phyloP scores from a whole-genome alignment of 768 basidiomycete genomes.

The Amylocystis lapponica region DNA sequence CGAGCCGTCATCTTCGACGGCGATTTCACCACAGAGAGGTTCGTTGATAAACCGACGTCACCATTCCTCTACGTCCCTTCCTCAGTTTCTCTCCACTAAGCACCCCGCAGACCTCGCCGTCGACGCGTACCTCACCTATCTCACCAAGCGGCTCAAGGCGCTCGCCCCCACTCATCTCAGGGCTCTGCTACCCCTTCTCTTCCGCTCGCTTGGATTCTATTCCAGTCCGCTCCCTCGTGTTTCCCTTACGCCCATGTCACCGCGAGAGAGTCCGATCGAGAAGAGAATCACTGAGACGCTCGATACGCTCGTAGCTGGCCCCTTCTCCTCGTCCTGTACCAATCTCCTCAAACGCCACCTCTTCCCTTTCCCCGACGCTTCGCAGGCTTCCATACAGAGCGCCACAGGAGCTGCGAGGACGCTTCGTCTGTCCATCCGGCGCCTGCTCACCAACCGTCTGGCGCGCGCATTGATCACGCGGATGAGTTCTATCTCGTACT shows the following conservation, averaged over 20 bases:
- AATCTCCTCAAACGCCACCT: slow-evolving; percentile 54
- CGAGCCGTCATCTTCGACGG: slow-evolving; percentile 19
- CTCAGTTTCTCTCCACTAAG: slow-evolving; percentile 31
- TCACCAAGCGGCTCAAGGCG: slow-evolving; percentile 54
- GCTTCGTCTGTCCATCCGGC: slow-evolving; percentile 57
- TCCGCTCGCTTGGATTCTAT: slow-evolving; percentile 61
- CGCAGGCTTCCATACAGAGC: slow-evolving; percentile 16
- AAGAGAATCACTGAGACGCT: slow-evolving; percentile 53
- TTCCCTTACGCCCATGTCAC: slow-evolving; percentile 39
- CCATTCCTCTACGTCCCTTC: slow-evolving; percentile 54
- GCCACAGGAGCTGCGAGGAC: slow-evolving; percentile 38
- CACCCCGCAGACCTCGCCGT: slow-evolving; percentile 58
- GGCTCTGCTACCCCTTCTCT: slow-evolving; percentile 64
- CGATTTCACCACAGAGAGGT: slow-evolving; percentile 23
- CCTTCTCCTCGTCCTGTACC: slow-evolving; percentile 62
- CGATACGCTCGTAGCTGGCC: slow-evolving; percentile 52
- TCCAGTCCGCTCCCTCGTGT: slow-evolving; percentile 64
- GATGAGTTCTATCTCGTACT: slow-evolving; percentile 45
- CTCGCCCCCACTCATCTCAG: slow-evolving; percentile 49
- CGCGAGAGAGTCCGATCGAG: slow-evolving; percentile 36
- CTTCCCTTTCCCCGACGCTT: slow-evolving; percentile 36
- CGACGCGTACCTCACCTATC: slow-evolving; percentile 56
- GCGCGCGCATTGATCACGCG: slow-evolving; percentile 62
- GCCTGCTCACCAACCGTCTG: slow-evolving; percentile 53
- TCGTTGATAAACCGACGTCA: slow-evolving; percentile 48